Evolutionary conservation across 2,329 filamentous ascomycete genomes (phyloP).

Genomic region (Dothideomycetes sp.): DNA sequence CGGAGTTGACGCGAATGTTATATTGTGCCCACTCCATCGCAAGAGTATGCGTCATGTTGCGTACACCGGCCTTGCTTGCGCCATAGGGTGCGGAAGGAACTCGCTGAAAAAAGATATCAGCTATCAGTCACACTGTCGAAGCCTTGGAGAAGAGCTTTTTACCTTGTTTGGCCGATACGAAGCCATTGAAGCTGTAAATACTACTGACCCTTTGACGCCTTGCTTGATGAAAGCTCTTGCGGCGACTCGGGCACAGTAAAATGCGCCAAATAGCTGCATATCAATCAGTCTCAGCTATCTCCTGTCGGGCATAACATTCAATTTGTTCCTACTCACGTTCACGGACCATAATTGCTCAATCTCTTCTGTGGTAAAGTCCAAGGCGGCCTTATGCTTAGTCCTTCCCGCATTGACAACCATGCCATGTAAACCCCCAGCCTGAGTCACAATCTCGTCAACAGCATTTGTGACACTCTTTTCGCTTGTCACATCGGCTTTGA

Average conservation of each 20-base stretch:
- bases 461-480: slow-evolving; percentile 17
- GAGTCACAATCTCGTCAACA: slow-evolving; percentile 16
- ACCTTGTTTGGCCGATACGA: slow-evolving; percentile 24
- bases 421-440: slow-evolving; percentile 16
- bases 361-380: slow-evolving; percentile 19
- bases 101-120: neutral
- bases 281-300: too few relatives aligned
- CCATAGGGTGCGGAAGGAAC: slow-evolving; percentile 27
- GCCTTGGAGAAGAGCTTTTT: neutral
- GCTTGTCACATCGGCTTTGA: slow-evolving; percentile 29
- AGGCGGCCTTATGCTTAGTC: slow-evolving; percentile 21
- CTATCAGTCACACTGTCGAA: too few relatives aligned
- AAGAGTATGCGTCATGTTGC: slow-evolving; percentile 30
- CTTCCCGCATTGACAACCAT: slow-evolving; percentile 20
- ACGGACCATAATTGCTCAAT: slow-evolving; percentile 18
- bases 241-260: slow-evolving; percentile 29
- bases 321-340: slow-evolving; percentile 8
- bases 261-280: slow-evolving; percentile 22
- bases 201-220: slow-evolving; percentile 28
- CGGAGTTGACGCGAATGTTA: slow-evolving; percentile 21
- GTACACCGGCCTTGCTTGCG: slow-evolving; percentile 30
- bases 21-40: slow-evolving; percentile 23
- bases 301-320: neutral
- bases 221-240: slow-evolving; percentile 10
- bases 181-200: slow-evolving; percentile 38